Evolutionary conservation across 2,329 filamentous ascomycete species (phyloP), one percentile per base, ranked within the genome.

Genomic region (Diaporthe sp.): DNA sequence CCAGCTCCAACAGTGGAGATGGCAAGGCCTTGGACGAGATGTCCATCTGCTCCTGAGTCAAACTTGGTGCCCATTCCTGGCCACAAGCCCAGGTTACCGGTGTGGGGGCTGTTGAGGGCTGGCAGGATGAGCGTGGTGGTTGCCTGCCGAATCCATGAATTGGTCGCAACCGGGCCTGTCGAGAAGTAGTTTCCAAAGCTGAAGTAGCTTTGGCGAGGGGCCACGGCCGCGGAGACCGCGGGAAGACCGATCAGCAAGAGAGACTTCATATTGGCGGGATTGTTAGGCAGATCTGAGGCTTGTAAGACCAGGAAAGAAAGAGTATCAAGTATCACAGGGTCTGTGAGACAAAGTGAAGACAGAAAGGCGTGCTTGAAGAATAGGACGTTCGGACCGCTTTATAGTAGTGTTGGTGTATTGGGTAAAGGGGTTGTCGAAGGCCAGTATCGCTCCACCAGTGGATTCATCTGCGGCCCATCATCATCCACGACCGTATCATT

Each of bases 121-220:
- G 70, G 70, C 39, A 72, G 70, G 53, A 72, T 55, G 37, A 72
- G 70, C 9, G 70, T 72, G 13, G 70, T 58, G 22, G 44, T 72
- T 6, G 70, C 37, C 37, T 31, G 31, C 17, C 70, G 70, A 22
- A 72, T 72, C 19, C 39, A 72, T 15, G 70, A 44, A 9, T 60
- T n/a, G 31, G 57, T 31, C 3, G 70, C 70, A 39, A 72, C 70
- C 12, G 53, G 37, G 34, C 70, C 70, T 4, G 49, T 31, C 51
- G 53, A 58, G 28, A 72, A 72, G 42, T 28, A 58, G 19, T 53
- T 53, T 17, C 70, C 70, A n/a, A 72, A 71, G 46, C 44, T 53
- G 46, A 55, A 60, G 57, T 60, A 60, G 5, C 31, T 17, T 31
- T 60, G 57, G 31, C 57, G 57, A 37, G 57, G 57, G n/a, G 31